Evolutionary conservation across 1,139 yeast species (phyloP), one percentile per base, ranked within the genome.

Genomic region (Citeromyces hawaiiensis): DNA sequence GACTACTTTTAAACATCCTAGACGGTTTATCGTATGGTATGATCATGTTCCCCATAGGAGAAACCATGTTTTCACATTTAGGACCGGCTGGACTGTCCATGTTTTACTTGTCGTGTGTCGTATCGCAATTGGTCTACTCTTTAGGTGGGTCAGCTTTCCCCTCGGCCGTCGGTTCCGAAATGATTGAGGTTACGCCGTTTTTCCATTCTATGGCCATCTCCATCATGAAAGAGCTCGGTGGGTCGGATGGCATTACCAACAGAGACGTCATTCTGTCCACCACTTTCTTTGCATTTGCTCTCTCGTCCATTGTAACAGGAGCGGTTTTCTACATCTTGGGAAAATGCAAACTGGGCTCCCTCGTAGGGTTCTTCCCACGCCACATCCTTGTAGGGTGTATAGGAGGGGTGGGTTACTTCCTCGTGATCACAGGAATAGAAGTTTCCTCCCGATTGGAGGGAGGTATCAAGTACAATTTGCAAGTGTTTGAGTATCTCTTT

Each of bases 161-260:
- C 45, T 72, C 91, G 7, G 96, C 95, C 8, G 79, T 88, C 39
- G 98, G 98, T 0, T 83, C 96, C 3, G 98, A 91, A 61, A 91
- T 91, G 98, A 91, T 91, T 48, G 98, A 91, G 58, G 88, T 91
- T 16, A 94, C 96, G 1, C 98, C 98, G 1, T 91, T 91, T 56
- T 91, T 91, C 65, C 98, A 91, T 54, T 72, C 94, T 3, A 88
- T 91, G 95, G 96, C 97, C 0, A 64, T 73, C 18, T 67, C 81
- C 4, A 78, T 91, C 37, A 63, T 77, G 52, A 57, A 59, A 4
- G 71, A 75, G 21, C 63, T 83, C 54, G 71, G 63, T 8, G 49
- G 76, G 2, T 72, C 64, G 14, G 51, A 49, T 14, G 47, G 56
- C 18, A 36, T 47, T 19, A 14, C 37, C 11, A 60, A 66, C 31